Evolutionary conservation across 352 stramenopile genomes (phyloP).

Genomic region (Sclerospora graminicola): DNA sequence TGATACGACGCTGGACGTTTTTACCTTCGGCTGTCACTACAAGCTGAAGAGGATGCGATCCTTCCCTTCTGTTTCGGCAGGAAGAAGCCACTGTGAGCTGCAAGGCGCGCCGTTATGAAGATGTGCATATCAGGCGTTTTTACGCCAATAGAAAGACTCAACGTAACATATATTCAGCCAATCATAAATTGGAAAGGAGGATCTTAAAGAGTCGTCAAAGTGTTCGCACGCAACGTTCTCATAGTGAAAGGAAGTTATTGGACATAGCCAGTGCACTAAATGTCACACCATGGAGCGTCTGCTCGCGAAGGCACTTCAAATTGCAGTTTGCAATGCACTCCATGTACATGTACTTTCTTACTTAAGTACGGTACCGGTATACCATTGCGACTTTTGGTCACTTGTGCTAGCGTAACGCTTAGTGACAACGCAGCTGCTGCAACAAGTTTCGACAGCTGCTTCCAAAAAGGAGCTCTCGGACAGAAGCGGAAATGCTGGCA

Average conservation of each 20-base stretch:
- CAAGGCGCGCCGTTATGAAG: not conserved
- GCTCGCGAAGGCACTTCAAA: not conserved
- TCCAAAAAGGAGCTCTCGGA: too few relatives aligned
- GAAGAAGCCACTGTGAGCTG: slow-evolving; percentile 15
- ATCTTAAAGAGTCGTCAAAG: slow-evolving; percentile 20
- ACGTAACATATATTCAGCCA: not conserved
- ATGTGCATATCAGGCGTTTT: slow-evolving; percentile 23
- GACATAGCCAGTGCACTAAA: not conserved
- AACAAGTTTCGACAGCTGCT: too few relatives aligned
- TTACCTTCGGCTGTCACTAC: not conserved
- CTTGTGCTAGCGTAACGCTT: slow-evolving; percentile 9
- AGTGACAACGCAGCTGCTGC: too few relatives aligned
- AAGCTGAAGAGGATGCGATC: not conserved
- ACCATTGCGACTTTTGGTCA: slow-evolving; percentile 9
- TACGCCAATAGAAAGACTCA: slow-evolving; percentile 11
- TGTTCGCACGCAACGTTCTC: not conserved
- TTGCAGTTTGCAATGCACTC: not conserved
- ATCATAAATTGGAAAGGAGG: not conserved
- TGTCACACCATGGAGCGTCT: not conserved
- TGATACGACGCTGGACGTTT: not conserved
- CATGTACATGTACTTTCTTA: too few relatives aligned
- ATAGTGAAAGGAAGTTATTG: not conserved
- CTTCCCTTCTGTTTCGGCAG: slow-evolving; percentile 3
- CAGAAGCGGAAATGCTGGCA: too few relatives aligned
- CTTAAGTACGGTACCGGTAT: not conserved